Evolutionary conservation across 2,329 filamentous ascomycete species (phyloP).

Genomic region (Elsinoe ampelina): DNA sequence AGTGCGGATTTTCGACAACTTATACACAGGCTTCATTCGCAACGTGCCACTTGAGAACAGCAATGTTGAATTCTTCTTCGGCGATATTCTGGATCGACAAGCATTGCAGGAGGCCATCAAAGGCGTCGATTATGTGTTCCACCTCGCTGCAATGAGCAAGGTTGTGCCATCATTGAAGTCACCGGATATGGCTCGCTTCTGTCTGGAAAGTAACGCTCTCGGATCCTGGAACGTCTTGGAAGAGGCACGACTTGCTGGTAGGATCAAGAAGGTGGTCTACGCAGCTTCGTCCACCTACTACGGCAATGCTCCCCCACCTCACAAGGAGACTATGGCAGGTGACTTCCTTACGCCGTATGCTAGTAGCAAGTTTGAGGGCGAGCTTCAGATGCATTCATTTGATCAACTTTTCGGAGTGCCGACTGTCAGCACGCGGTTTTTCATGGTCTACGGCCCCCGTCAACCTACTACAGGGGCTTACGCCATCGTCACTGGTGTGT

Average conservation of each 20-base stretch:
- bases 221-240: not conserved
- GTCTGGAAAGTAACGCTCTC: not conserved
- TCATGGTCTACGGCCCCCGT: not conserved
- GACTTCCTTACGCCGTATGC: not conserved
- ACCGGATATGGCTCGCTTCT: not conserved
- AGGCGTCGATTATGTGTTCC: not conserved
- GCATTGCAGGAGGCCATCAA: not conserved
- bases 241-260: not conserved
- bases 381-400: not conserved
- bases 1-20: constrained; percentile 16
- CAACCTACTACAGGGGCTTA: not conserved
- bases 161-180: not conserved
- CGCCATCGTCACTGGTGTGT: not conserved
- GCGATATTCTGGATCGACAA: not conserved
- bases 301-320: not conserved
- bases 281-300: not conserved
- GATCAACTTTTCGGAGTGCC: not conserved
- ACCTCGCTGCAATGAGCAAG: not conserved
- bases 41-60: not conserved
- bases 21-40: not conserved
- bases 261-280: not conserved
- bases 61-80: not conserved
- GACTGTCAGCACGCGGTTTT: not conserved
- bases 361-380: not conserved
- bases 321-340: not conserved